Evolutionary conservation across 805 yeast genomes (phyloP).

Genomic region (Saturnispora mendoncae): DNA sequence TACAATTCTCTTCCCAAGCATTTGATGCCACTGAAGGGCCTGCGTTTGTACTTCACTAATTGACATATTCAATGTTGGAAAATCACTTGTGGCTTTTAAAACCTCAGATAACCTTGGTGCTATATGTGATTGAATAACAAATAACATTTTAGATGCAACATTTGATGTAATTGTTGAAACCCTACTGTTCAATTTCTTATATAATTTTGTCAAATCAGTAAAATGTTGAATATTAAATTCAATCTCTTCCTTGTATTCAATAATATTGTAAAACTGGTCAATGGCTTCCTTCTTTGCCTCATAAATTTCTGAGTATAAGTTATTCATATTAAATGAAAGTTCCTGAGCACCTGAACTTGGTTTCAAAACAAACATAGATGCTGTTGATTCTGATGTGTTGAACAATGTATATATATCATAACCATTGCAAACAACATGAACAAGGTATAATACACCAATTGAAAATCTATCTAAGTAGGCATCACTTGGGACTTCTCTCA

Average conservation of each 20-base stretch:
- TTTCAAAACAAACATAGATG: conserved; percentile 50
- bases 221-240: conserved; percentile 47
- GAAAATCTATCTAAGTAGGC: conserved; percentile 47
- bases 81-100: conserved; percentile 39
- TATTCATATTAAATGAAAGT: conserved; percentile 45
- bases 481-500: conserved; percentile 37
- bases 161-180: conserved; percentile 53
- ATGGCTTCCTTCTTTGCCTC: conserved; percentile 38
- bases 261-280: conserved; percentile 34
- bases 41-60: conserved; percentile 54
- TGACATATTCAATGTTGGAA: conserved; percentile 57
- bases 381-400: conserved; percentile 49
- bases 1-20: conserved; percentile 53
- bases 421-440: conserved; percentile 64
- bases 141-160: conserved; percentile 52
- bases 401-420: conserved; percentile 67
- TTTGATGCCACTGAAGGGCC: conserved; percentile 74
- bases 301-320: conserved; percentile 47
- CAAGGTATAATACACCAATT: conserved; percentile 52
- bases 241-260: conserved; percentile 46
- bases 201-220: conserved; percentile 46
- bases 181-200: conserved; percentile 46
- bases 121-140: conserved; percentile 69
- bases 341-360: conserved; percentile 63
- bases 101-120: conserved; percentile 37